A percentile compares a stretch with the other conserved stretches of the same genome.
Evolutionary conservation across 345 rosid genomes (phyloP).

Genomic region (Gossypium rotundifolium): DNA sequence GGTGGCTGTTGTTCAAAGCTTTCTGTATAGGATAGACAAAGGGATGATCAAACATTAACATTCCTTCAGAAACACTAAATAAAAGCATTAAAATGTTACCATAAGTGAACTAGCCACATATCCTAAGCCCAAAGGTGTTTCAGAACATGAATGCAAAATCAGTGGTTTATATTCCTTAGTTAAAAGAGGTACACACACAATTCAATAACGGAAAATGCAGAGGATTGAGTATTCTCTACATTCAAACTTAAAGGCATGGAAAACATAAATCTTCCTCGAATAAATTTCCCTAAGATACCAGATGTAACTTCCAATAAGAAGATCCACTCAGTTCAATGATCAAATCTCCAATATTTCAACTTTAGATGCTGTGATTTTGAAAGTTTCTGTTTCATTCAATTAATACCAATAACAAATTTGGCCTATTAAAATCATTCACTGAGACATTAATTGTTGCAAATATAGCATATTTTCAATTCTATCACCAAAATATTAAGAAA

Average conservation of each 20-base stretch:
- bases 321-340: neutral
- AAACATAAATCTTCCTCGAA: neutral
- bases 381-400: neutral
- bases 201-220: neutral
- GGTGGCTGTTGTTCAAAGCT: conserved; percentile 73
- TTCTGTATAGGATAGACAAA: conserved; percentile 37
- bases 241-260: neutral
- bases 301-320: neutral
- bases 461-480: neutral
- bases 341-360: neutral
- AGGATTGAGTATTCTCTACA: neutral
- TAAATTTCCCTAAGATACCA: neutral
- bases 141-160: neutral
- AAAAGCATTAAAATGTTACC: neutral
- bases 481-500: neutral
- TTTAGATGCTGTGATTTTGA: neutral
- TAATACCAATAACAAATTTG: neutral
- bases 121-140: neutral
- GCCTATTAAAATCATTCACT: neutral
- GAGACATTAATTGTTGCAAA: neutral
- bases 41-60: neutral
- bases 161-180: neutral
- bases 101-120: neutral
- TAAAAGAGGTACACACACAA: neutral
- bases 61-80: neutral